These are phyloP conservation scores for Primulina huaijiensis DNA, from an alignment of 257 asterid genomes.

Conservation along the genomic window DNA sequence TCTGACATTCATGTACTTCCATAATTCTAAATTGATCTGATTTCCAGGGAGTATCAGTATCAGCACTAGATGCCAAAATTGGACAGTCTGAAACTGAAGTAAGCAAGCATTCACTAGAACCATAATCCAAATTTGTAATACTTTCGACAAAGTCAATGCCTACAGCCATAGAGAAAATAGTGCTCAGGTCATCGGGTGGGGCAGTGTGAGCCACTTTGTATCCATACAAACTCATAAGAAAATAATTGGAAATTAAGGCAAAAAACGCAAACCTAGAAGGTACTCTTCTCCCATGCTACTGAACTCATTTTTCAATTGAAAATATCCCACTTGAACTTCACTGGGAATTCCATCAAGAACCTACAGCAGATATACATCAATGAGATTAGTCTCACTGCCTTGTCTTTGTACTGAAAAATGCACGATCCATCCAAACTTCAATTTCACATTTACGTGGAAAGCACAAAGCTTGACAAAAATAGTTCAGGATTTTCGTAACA, in stretches of 20 bases:
- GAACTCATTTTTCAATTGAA: conserved; percentile 40
- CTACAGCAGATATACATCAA: conserved; percentile 26
- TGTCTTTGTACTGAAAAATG: conserved; percentile 1
- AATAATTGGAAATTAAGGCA: conserved; percentile 1
- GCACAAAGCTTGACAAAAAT: conserved; percentile 1
- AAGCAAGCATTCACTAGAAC: conserved; percentile 55
- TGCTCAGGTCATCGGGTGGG: too few species aligned
- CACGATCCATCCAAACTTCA: not conserved
- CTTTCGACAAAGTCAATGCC: conserved; percentile 76
- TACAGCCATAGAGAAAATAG: conserved; percentile 23
- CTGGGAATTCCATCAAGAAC: conserved; percentile 40
- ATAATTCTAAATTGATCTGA: conserved; percentile 45
- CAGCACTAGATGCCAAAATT: conserved; percentile 36
- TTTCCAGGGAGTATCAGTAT: conserved; percentile 47
- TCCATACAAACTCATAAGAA: not conserved
- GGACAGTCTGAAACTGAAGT: conserved; percentile 46
- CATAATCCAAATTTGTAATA: conserved; percentile 56
- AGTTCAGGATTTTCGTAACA: not conserved
- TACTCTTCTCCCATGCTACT: conserved; percentile 55
- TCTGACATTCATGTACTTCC: conserved; percentile 41
- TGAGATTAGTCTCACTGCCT: not conserved
- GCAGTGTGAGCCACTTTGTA: not conserved
- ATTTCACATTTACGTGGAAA: not conserved
- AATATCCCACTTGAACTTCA: conserved; percentile 43
- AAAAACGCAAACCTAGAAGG: conserved; percentile 48